phyloP scores from a whole-genome alignment of 2,329 filamentous ascomycete species.

The Scedosporium minutisporum region DNA sequence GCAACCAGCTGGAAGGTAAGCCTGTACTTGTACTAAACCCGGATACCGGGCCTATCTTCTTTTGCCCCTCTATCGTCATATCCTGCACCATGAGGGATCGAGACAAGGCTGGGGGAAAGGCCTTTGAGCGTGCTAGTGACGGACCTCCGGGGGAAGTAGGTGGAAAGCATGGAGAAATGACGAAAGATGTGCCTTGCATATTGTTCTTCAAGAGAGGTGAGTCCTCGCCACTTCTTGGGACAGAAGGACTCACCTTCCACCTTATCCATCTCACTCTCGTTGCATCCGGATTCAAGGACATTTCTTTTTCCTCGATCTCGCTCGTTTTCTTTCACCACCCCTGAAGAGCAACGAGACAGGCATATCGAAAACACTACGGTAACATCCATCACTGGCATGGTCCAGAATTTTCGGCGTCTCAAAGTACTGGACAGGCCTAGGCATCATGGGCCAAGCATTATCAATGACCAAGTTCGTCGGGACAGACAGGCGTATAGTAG shows the following conservation, averaged over 20 bases:
- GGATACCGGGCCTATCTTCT: neutral
- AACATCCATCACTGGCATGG: neutral
- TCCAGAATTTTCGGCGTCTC: neutral
- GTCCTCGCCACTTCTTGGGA: neutral
- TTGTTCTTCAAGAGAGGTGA: neutral
- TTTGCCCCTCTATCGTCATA: neutral
- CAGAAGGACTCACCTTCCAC: neutral
- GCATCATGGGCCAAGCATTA: slow-evolving; percentile 3
- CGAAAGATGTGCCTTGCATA: neutral
- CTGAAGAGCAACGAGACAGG: neutral
- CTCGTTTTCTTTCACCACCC: neutral
- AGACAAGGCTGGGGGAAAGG: neutral
- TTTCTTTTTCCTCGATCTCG: no score
- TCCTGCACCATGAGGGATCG: neutral
- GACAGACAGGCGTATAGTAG: neutral
- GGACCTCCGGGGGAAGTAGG: neutral
- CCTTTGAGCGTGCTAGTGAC: neutral
- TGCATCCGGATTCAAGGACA: neutral
- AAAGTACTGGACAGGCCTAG: neutral
- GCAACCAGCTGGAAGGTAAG: neutral
- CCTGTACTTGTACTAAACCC: neutral
- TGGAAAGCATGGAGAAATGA: neutral
- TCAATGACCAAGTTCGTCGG: slow-evolving; percentile 4
- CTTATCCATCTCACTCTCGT: neutral
- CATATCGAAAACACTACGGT: neutral